Base-by-base conservation (phyloP, 768 basidiomycete genomes). In the Mycena sanguinolenta region DNA sequence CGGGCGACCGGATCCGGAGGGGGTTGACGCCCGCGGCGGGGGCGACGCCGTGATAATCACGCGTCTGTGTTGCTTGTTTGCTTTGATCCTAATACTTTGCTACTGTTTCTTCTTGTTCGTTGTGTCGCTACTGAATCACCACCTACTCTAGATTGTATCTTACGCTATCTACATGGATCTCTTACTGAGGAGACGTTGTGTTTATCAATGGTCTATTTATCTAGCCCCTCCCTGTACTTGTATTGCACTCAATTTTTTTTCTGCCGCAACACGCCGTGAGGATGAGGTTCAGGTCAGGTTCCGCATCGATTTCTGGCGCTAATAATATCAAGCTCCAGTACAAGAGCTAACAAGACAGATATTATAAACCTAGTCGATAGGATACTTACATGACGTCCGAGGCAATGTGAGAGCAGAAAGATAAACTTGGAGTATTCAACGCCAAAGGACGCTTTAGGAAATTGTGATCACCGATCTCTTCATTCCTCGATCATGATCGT, bases 1-100 rank as follows among this genome's bases (percentile, higher is more conserved):
- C 87, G 85, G 72, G 80, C 76, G 23, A 82, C 79, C 72, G 86
- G 81, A 65, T 82, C 79, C 72, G 86, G 81, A 65, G 83, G 84
- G 73, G 86, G 83, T 78, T 76, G 38, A 58, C 72, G 66, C 23
- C 25, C 25, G 49, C 9, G 23, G 49, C 14, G 8, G 44, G 17
- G 44, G 21, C 17, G 17, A 46, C 44, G 21, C n/a, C 21, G 44
- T 46, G 44, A 46, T 46, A 46, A n/a, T 4, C 19, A 46, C 49
- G 49, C 23, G 14, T 46, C n/a, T 60, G 30, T 60, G 44, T 28
- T 60, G 27, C 25, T 59, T 5, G 55, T 60, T 60, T 49, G 55
- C 36, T 57, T 19, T 60, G 57, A 36, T 39, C n/a, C 44, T 46
- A 21, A 34, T 32, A 49, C 21, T 49, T 42, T 21, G 42, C 42